These are phyloP conservation scores for Fraxinus excelsior DNA, from an alignment of 257 asterid species.

Conservation along the genomic window DNA sequence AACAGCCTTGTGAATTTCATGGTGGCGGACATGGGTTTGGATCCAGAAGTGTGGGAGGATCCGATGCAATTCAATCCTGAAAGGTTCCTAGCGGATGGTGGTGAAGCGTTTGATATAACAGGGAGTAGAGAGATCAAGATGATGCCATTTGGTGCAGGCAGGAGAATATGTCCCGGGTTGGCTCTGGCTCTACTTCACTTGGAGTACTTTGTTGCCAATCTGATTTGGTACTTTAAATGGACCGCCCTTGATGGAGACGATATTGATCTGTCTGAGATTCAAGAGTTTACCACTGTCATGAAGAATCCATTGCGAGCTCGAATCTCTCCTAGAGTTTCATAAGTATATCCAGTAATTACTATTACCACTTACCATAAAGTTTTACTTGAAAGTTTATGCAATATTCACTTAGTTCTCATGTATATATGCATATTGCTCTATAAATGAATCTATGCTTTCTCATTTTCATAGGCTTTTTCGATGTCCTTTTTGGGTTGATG, in stretches of 20 bases:
- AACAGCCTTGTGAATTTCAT: constrained; percentile 20
- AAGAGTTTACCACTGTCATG: constrained; percentile 23
- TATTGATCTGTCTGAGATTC: constrained; percentile 31
- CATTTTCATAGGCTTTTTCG: neutral
- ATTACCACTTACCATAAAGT: neutral
- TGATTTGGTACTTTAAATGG: constrained; percentile 34
- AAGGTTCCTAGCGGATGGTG: constrained; percentile 17
- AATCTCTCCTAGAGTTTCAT: constrained; percentile 26
- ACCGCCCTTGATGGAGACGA: constrained; percentile 19
- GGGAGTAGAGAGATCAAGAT: constrained; percentile 35
- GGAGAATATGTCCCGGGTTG: constrained; percentile 34
- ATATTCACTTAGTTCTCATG: neutral
- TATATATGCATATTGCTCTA: neutral
- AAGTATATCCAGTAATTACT: neutral
- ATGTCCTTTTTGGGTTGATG: neutral
- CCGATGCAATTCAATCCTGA: constrained; percentile 36
- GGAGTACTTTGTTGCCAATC: constrained; percentile 34
- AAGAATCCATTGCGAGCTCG: constrained; percentile 31
- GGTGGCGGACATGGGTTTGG: constrained; percentile 30
- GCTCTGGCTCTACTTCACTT: constrained; percentile 28
- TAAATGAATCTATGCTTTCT: neutral
- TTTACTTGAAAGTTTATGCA: neutral
- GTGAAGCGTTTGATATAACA: constrained; percentile 18
- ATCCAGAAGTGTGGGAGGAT: constrained; percentile 35
- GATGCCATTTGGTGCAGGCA: constrained; percentile 43